Evolutionary conservation across 805 yeast genomes (phyloP), one percentile per base, ranked within the genome.

Genomic region (Barnettozyma californica): DNA sequence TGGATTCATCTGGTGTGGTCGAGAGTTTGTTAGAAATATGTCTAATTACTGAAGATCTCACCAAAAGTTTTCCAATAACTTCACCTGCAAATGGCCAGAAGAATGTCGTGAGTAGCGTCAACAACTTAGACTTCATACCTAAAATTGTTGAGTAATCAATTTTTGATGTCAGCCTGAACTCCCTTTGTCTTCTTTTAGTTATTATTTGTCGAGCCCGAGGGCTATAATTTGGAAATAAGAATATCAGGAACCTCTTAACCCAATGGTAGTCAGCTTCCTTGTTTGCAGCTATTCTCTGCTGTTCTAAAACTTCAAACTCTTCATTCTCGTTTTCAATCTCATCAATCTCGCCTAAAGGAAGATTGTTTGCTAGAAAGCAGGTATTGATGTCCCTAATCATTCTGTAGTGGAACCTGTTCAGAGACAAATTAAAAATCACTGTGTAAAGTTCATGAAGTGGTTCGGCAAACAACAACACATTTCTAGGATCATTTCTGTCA

Each of bases 1-100:
- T 51, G 1, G 60, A 58, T 47, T 71, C 73, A 52, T 70, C 73
- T 1, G 76, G 74, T 0, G 73, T 69, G 16, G 51, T 48, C 10
- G 59, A 54, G 14, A 47, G 47, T 19, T 45, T 52, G 48, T 58
- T 56, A 7, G 65, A 47, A 8, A 57, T 47, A 3, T 41, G 21
- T 47, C 57, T 53, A 9, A 68, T 34, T 13, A 46, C 43, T 3
- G 67, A 59, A 11, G 60, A 50, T 16, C 53, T 54, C 2, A 57
- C 40, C 2, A 69, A 44, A 1, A 64, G 2, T 2, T 50, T 37
- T 11, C 69, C 62, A 16, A 62, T 34, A 1, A 56, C 36, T 40
- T 55, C 55, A 3, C 73, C 73, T 1, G 58, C 34, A 19, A 49
- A 41, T 3, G 74, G 73, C 74, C 52, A 51, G 11, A 46, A 13